phyloP scores from a whole-genome alignment of 2,329 filamentous ascomycete genomes.

The Trichoderma semiorbis region DNA sequence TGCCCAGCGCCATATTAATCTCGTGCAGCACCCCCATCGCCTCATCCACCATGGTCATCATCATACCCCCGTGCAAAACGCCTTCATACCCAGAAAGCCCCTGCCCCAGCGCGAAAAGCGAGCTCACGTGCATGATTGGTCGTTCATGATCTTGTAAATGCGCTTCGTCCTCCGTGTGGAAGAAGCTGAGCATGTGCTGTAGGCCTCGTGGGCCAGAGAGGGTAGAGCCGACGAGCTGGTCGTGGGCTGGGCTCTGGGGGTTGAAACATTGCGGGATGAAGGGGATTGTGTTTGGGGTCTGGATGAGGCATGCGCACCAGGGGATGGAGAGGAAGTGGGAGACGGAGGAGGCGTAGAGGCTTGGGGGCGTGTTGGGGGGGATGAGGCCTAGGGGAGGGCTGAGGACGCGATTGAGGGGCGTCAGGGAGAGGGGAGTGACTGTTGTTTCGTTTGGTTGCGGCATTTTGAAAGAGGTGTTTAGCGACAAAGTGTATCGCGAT shows the following conservation, averaged over 20 bases:
- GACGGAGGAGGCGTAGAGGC: slow-evolving; percentile 29
- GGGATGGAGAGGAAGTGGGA: slow-evolving; percentile 34
- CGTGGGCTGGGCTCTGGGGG: slow-evolving; percentile 27
- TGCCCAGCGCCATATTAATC: slow-evolving; percentile 34
- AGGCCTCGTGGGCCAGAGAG: slow-evolving; percentile 30
- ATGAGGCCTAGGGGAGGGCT: slow-evolving; percentile 30
- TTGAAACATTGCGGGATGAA: slow-evolving; percentile 35
- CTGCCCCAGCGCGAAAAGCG: slow-evolving; percentile 33
- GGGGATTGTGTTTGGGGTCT: slow-evolving; percentile 26
- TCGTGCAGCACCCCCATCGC: slow-evolving; percentile 36
- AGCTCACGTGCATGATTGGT: slow-evolving; percentile 29
- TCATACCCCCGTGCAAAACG: slow-evolving; percentile 37
- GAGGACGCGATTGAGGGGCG: slow-evolving; percentile 28
- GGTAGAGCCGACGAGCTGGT: slow-evolving; percentile 35
- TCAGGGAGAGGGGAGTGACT: slow-evolving; percentile 15
- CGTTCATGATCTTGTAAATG: slow-evolving; percentile 25
- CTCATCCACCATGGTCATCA: slow-evolving; percentile 37
- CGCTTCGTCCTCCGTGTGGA: slow-evolving; percentile 28
- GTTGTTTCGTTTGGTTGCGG: neutral
- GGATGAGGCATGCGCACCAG: slow-evolving; percentile 35
- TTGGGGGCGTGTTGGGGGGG: slow-evolving; percentile 27
- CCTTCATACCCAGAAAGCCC: slow-evolving; percentile 34
- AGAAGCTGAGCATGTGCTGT: slow-evolving; percentile 34
- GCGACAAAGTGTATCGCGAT: neutral
- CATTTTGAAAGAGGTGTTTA: neutral